Conservation (phyloP, 139 green algal species). For the Deuterostichococcus epilithicus region DNA sequence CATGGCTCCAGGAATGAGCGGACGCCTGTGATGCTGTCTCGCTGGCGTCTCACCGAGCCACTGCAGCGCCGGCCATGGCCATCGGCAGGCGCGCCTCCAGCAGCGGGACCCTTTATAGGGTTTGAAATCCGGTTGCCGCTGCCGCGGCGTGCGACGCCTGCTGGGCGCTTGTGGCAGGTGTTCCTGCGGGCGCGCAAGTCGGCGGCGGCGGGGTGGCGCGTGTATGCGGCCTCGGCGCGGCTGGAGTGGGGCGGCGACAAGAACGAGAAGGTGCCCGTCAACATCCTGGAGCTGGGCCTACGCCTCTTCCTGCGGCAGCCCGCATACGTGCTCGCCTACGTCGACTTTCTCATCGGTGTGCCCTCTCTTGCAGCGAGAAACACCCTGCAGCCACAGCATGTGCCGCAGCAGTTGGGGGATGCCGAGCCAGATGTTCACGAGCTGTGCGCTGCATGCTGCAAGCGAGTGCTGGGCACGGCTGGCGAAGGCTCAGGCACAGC, state of each 20-base stretch:
- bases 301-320: slow-evolving; percentile 57
- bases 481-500: too few relatives aligned
- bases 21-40: neutral
- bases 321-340: slow-evolving; percentile 72
- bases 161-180: slow-evolving; percentile 32
- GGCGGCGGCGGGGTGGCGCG: slow-evolving; percentile 62
- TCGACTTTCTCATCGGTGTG: slow-evolving; percentile 50
- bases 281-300: slow-evolving; percentile 92
- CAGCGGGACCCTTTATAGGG: too few relatives aligned
- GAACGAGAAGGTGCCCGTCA: slow-evolving; percentile 69
- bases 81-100: too few relatives aligned
- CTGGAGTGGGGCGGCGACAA: slow-evolving; percentile 77
- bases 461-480: too few relatives aligned
- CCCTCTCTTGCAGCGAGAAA: neutral
- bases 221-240: slow-evolving; percentile 75
- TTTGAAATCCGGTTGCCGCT: too few relatives aligned
- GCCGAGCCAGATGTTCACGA: too few relatives aligned
- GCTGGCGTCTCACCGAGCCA: neutral
- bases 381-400: neutral
- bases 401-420: neutral
- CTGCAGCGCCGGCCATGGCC: too few relatives aligned
- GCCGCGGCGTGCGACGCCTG: too few relatives aligned
- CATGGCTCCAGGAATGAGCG: neutral
- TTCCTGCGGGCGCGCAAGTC: slow-evolving; percentile 81
- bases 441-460: too few relatives aligned